Conservation (phyloP, 768 basidiomycete species). For the Boletus sensibilis region DNA sequence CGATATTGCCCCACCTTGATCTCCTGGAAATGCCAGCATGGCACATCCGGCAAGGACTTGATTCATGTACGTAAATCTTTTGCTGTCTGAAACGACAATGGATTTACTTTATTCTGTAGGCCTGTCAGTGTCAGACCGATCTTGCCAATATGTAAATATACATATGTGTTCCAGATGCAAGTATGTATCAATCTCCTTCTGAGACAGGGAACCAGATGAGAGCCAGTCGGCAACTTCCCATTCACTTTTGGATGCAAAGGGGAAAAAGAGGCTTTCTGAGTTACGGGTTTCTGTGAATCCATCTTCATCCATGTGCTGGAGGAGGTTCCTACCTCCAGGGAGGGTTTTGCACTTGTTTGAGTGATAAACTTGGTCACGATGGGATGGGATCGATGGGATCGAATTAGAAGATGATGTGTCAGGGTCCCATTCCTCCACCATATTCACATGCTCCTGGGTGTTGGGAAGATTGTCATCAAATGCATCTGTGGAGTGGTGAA, state of each 20-base stretch:
- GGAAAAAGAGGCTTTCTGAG: background rate
- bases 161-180: background rate
- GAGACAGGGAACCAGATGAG: background rate
- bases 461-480: too few relatives aligned
- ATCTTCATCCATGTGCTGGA: background rate
- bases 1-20: conserved; percentile 3
- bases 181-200: background rate
- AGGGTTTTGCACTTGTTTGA: background rate
- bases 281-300: background rate
- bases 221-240: background rate
- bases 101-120: too few relatives aligned
- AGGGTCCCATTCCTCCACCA: too few relatives aligned
- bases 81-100: too few relatives aligned
- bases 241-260: background rate
- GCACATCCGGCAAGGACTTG: background rate
- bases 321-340: background rate
- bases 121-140: too few relatives aligned
- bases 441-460: too few relatives aligned
- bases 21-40: conserved; percentile 5
- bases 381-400: too few relatives aligned
- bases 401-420: too few relatives aligned
- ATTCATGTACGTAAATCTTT: too few relatives aligned
- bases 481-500: too few relatives aligned
- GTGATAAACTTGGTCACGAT: too few relatives aligned
- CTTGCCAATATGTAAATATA: too few relatives aligned